Evolutionary conservation across 345 rosid genomes (phyloP).

Genomic region (Durio zibethinus): DNA sequence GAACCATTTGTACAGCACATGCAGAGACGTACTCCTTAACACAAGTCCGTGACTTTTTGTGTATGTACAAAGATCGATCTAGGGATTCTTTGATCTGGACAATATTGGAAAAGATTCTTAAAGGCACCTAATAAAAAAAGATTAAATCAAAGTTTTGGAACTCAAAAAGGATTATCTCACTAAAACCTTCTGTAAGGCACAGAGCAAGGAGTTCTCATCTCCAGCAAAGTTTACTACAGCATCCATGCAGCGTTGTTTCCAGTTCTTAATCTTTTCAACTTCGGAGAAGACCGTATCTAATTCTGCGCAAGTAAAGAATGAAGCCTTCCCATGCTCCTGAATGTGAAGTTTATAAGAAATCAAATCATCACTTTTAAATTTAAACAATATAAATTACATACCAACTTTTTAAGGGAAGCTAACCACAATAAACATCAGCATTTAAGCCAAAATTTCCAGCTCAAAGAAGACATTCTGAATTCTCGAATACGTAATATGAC

Average conservation of each 20-base stretch:
- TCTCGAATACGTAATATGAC: not conserved
- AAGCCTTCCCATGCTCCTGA: conserved; percentile 49
- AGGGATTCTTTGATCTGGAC: conserved; percentile 51
- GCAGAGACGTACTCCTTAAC: conserved; percentile 26
- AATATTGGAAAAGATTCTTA: conserved; percentile 10
- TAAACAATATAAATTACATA: not conserved
- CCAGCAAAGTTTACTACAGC: conserved; percentile 29
- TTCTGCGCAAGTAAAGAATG: conserved; percentile 52
- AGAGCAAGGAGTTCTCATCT: conserved; percentile 30
- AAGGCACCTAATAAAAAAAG: conserved; percentile 5
- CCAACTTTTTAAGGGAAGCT: not conserved
- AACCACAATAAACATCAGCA: not conserved
- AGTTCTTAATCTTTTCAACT: conserved; percentile 53
- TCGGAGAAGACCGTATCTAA: conserved; percentile 46
- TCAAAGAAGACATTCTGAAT: not conserved
- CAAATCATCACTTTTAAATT: not conserved
- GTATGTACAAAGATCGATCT: conserved; percentile 41
- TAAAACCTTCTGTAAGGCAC: conserved; percentile 47
- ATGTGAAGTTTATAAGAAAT: conserved; percentile 8
- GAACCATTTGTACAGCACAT: conserved; percentile 36
- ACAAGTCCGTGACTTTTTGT: conserved; percentile 41
- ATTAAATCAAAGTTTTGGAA: not conserved
- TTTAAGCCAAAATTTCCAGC: not conserved
- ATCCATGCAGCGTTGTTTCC: conserved; percentile 47
- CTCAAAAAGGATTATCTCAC: not conserved